Evolutionary conservation across 306 rosid genomes (phyloP), one percentile per base, ranked within the genome.

Genomic region (Rosa persica): DNA sequence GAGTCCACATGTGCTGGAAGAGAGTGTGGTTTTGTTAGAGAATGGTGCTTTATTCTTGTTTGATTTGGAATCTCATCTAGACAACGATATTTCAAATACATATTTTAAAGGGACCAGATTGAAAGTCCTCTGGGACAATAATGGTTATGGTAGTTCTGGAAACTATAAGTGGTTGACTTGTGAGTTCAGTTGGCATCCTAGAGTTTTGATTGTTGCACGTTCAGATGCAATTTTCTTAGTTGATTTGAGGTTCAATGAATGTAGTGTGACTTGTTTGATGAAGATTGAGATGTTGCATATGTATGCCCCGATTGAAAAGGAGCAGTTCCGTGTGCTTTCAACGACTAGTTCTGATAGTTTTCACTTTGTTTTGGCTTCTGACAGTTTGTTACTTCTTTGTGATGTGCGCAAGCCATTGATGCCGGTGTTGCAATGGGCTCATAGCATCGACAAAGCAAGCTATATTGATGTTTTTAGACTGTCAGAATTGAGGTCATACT

Each of bases 151-250:
- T 65, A 51, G 43, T 77, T 79, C 68, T 6, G 70, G 78, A 44
- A 74, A 77, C 25, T 68, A 12, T 44, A 85, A 54, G 60, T 90
- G 97, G 97, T 39, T 90, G 76, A 79, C 89, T 72, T 90, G 91
- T 85, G 96, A 90, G 39, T 90, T 92, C 71, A 87, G 93, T 84
- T 92, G 93, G 93, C 86, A 89, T 78, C 90, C 89, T 0, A 83
- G 90, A 81, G 70, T 87, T 79, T 79, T 92, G 75, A 81, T 92
- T 19, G 84, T 90, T 69, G 89, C 90, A 0, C 75, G 85, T n/a
- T 86, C 88, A 8, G 89, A 90, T 77, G 90, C 87, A 0, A 74
- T 92, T 69, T 92, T 89, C 81, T 80, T 90, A 66, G 89, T 92
- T 78, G 96, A 92, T 81, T 83, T 89, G 42, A 85, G 91, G 54